These are phyloP conservation scores for Kwoniella dendrophila DNA, from an alignment of 768 basidiomycete species.

Conservation along the genomic window DNA sequence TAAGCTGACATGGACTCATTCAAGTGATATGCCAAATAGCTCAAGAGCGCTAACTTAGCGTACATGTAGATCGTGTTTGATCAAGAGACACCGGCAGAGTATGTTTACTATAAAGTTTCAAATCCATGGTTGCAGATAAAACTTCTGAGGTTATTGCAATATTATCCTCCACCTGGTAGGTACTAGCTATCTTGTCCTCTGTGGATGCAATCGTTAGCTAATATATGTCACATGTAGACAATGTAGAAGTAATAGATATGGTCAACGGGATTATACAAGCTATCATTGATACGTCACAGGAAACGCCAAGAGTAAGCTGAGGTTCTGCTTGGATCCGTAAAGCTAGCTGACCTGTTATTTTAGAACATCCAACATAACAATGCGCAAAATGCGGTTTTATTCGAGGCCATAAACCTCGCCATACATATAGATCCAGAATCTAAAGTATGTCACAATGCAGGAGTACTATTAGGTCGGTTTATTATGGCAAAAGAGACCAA, in stretches of 20 bases:
- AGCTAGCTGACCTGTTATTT: neutral
- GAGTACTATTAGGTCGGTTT: constrained; percentile 88
- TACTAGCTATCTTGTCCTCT: constrained; percentile 3
- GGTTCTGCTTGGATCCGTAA: neutral
- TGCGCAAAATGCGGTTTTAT: constrained; percentile 95
- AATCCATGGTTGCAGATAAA: constrained; percentile 98
- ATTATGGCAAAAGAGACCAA: constrained; percentile 99
- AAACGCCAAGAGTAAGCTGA: constrained; percentile 64
- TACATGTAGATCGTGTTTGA: constrained; percentile 77
- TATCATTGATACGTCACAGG: constrained; percentile 83
- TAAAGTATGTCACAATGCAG: constrained; percentile 81
- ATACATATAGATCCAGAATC: constrained; percentile 94
- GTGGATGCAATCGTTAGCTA: neutral
- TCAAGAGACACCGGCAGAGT: constrained; percentile 81
- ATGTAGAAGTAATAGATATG: constrained; percentile 73
- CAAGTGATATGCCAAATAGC: neutral
- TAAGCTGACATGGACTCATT: constrained; percentile 51
- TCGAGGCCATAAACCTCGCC: constrained; percentile 94
- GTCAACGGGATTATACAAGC: constrained; percentile 82
- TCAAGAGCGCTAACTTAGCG: neutral
- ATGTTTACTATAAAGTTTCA: constrained; percentile 96
- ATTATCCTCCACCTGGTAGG: constrained; percentile 91
- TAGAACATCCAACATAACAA: constrained; percentile 97
- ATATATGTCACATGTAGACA: constrained; percentile 62
- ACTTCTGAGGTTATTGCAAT: constrained; percentile 85